These are phyloP conservation scores for Peniophora sp. DNA, from an alignment of 1,284 basidiomycete species.

Conservation along the genomic window DNA sequence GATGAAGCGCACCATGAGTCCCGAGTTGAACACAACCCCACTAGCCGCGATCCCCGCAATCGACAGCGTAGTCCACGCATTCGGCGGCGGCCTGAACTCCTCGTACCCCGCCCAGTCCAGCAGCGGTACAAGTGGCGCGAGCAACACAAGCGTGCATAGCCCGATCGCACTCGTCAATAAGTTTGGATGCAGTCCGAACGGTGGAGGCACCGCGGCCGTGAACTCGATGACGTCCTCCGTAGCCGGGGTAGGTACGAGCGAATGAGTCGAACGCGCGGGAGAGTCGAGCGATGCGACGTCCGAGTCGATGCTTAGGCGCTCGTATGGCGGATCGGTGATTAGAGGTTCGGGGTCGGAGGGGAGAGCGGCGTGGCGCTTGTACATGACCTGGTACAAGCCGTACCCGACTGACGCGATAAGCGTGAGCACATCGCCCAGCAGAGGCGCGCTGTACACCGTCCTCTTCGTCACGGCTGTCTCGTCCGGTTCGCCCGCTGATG, in stretches of 20 bases:
- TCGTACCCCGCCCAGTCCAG: constrained; percentile 55
- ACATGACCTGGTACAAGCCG: constrained; percentile 72
- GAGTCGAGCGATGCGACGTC: constrained; percentile 9
- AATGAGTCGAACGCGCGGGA: neutral
- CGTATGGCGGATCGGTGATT: constrained; percentile 31
- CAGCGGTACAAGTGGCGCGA: constrained; percentile 71
- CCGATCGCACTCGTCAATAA: constrained; percentile 64
- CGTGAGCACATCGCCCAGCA: constrained; percentile 71
- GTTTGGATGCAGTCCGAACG: constrained; percentile 77
- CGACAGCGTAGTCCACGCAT: constrained; percentile 31
- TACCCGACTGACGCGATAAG: constrained; percentile 62
- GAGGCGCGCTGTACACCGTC: constrained; percentile 33
- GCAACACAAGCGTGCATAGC: constrained; percentile 47
- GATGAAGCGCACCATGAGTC: constrained; percentile 54
- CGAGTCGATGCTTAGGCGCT: constrained; percentile 27
- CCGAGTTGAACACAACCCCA: constrained; percentile 71
- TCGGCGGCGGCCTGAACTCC: constrained; percentile 49
- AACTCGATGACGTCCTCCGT: constrained; percentile 15
- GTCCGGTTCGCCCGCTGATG: constrained; percentile 18
- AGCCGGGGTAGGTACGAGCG: too few relatives aligned
- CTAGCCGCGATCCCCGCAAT: constrained; percentile 56
- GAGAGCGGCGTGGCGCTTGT: constrained; percentile 71
- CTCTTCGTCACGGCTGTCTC: neutral
- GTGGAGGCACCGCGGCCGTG: constrained; percentile 39
- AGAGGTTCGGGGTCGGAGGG: constrained; percentile 47